phyloP scores from a whole-genome alignment of 2,329 filamentous ascomycete species.

The Tolypocladium album region DNA sequence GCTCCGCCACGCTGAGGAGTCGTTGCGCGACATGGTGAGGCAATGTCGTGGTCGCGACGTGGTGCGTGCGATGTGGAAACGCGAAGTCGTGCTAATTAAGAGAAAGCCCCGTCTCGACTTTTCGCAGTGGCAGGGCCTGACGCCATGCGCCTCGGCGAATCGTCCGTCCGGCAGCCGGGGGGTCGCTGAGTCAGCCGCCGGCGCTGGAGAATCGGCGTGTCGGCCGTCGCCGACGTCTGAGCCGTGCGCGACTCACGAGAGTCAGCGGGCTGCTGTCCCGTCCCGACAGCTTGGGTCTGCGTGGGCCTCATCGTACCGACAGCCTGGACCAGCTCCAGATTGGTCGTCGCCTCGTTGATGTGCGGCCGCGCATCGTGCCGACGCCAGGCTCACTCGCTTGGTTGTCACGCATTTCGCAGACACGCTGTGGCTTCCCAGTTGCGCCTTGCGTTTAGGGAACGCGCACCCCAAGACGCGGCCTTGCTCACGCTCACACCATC shows the following conservation, averaged over 20 bases:
- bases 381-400: neutral
- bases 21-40: slow-evolving; percentile 3
- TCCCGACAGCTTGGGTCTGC: neutral
- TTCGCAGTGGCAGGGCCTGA: neutral
- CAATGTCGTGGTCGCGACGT: neutral
- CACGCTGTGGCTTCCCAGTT: neutral
- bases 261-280: neutral
- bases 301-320: neutral
- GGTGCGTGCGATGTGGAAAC: neutral
- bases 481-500: neutral
- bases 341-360: neutral
- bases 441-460: neutral
- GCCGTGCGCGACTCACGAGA: neutral
- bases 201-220: neutral
- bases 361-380: neutral
- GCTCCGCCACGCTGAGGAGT: neutral
- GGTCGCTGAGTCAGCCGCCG: neutral
- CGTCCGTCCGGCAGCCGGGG: neutral
- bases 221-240: neutral
- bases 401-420: neutral
- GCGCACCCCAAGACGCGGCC: neutral
- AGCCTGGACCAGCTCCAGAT: neutral
- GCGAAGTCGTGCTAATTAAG: neutral
- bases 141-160: neutral
- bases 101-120: neutral